Conservation (phyloP, 2,329 filamentous ascomycete species). For the Cladosporium sp. region DNA sequence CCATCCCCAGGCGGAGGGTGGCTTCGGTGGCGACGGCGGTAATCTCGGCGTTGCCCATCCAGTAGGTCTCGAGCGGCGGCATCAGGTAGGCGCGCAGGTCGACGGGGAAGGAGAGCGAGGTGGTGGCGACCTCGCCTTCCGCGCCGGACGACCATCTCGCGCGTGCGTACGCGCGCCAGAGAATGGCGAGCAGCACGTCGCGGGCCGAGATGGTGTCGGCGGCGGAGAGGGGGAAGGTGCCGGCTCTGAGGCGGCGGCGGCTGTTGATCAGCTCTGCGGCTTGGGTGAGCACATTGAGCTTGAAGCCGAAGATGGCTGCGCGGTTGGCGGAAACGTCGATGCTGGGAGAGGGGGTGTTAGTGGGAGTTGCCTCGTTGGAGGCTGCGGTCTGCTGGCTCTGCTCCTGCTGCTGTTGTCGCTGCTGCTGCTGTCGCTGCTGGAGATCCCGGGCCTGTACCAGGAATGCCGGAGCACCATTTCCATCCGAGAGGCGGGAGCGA, state of each 20-base stretch:
- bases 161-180: constrained; percentile 20
- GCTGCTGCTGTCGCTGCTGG: neutral
- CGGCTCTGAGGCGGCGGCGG: constrained; percentile 4
- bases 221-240: neutral
- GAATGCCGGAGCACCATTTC: neutral
- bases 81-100: constrained; percentile 15
- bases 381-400: neutral
- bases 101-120: constrained; percentile 11
- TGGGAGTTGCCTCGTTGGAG: neutral
- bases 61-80: constrained; percentile 10
- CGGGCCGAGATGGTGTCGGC: neutral
- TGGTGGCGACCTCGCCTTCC: neutral
- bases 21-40: constrained; percentile 10
- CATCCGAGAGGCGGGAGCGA: constrained; percentile 4
- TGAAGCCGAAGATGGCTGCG: constrained; percentile 17
- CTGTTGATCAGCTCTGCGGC: constrained; percentile 17
- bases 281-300: constrained; percentile 14
- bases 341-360: neutral
- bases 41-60: constrained; percentile 16
- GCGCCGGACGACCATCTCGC: constrained; percentile 13
- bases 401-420: neutral
- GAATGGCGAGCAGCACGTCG: constrained; percentile 19
- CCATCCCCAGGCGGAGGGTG: constrained; percentile 11
- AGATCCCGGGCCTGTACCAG: constrained; percentile 2
- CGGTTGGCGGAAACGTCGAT: neutral